A percentile compares a stretch with the other conserved stretches of the same genome.
Evolutionary conservation across 352 stramenopile species (phyloP).

Genomic region (Phytophthora pluvialis): DNA sequence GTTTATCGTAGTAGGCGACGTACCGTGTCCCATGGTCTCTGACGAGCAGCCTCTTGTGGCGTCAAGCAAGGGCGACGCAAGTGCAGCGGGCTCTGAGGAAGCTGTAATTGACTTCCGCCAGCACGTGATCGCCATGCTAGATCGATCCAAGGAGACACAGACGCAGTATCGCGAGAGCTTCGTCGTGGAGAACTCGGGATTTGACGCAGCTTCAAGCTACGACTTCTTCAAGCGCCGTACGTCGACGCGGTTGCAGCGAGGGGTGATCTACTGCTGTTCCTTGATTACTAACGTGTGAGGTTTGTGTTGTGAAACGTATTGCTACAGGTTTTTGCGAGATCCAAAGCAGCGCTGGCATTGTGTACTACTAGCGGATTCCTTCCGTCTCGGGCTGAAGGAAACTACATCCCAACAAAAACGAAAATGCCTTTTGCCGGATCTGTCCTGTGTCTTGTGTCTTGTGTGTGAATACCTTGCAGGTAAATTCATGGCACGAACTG

Average conservation of each 20-base stretch:
- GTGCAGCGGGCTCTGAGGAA: conserved; percentile 14
- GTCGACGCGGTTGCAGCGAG: conserved; percentile 18
- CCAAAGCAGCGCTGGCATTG: conserved; percentile 29
- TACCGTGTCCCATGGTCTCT: conserved; percentile 57
- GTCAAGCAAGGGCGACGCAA: conserved; percentile 10
- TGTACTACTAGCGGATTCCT: conserved; percentile 39
- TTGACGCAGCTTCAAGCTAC: conserved; percentile 61
- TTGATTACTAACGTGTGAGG: conserved; percentile 1
- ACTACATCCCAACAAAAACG: conserved; percentile 25
- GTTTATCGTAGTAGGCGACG: conserved; percentile 65
- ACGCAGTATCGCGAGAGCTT: conserved; percentile 58
- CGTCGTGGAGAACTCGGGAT: conserved; percentile 48
- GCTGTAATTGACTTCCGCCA: conserved; percentile 56
- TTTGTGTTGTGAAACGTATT: conserved; percentile 1
- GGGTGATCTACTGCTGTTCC: not conserved
- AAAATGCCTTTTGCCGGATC: conserved; percentile 24
- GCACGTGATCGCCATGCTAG: conserved; percentile 56
- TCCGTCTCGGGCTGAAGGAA: conserved; percentile 11
- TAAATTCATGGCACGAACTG: not conserved
- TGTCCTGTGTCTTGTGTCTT: not conserved
- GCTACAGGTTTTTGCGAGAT: conserved; percentile 39
- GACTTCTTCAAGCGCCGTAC: conserved; percentile 78
- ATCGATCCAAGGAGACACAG: conserved; percentile 55
- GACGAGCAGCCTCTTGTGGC: conserved; percentile 21
- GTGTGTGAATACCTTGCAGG: not conserved